phyloP scores from a whole-genome alignment of 352 stramenopile species.

The Pythium rhizo-oryzae region DNA sequence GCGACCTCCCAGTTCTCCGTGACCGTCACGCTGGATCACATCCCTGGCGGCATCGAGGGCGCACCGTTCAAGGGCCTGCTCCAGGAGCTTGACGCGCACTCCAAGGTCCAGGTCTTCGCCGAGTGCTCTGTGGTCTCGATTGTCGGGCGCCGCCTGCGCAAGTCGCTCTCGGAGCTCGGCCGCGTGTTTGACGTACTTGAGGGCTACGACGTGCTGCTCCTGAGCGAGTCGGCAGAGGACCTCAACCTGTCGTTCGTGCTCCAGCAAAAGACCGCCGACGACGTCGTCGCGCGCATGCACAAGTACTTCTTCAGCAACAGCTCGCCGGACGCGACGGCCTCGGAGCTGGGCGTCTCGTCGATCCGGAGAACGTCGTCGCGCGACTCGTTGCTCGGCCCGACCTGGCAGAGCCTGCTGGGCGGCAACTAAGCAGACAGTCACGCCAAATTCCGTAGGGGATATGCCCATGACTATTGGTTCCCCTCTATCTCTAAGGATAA shows the following conservation, averaged over 20 bases:
- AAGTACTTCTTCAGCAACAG: constrained; percentile 62
- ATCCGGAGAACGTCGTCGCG: constrained; percentile 73
- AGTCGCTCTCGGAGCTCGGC: constrained; percentile 78
- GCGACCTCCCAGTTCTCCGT: constrained; percentile 91
- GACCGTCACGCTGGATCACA: constrained; percentile 87
- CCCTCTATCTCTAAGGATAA: not conserved
- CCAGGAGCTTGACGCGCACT: constrained; percentile 65
- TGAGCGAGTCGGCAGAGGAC: constrained; percentile 88
- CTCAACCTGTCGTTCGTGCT: constrained; percentile 91
- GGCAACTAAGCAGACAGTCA: not conserved
- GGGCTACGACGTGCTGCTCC: constrained; percentile 82
- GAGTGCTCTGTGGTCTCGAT: constrained; percentile 89
- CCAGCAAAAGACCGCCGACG: constrained; percentile 75
- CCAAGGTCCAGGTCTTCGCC: constrained; percentile 75
- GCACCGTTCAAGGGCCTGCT: constrained; percentile 71
- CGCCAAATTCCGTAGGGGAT: not conserved
- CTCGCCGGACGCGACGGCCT: not conserved
- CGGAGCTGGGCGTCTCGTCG: not conserved
- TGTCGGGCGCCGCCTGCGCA: constrained; percentile 78
- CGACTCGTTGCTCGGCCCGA: constrained; percentile 68
- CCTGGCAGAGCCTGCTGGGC: constrained; percentile 60
- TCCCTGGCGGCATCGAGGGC: constrained; percentile 75
- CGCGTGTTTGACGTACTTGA: constrained; percentile 87
- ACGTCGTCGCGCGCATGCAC: constrained; percentile 83
- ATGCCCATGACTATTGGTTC: not conserved